A percentile compares a stretch with the other conserved stretches of the same genome.
These are phyloP conservation scores for Boletus huronensis DNA, from an alignment of 768 basidiomycete genomes.

Conservation along the genomic window DNA sequence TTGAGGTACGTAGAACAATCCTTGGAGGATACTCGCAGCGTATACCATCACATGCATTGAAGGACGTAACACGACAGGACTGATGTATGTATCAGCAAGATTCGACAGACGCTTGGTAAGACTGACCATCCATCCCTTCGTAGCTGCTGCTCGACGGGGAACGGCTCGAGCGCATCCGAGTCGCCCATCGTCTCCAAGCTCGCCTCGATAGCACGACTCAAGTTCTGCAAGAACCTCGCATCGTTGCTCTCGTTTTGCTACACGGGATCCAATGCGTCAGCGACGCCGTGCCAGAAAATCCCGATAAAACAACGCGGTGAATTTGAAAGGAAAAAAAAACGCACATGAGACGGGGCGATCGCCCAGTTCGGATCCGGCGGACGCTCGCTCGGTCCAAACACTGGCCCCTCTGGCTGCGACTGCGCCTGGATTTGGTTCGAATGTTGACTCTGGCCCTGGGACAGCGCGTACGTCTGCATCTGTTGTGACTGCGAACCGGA, in stretches of 20 bases:
- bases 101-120: not conserved
- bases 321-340: not conserved
- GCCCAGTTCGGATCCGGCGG: slow-evolving; percentile 67
- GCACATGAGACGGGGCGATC: slow-evolving; percentile 65
- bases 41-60: slow-evolving; percentile 49
- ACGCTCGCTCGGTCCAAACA: slow-evolving; percentile 58
- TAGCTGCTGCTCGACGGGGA: slow-evolving; percentile 49
- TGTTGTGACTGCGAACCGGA: slow-evolving; percentile 22
- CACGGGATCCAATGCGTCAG: not conserved
- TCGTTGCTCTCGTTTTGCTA: slow-evolving; percentile 36
- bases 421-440: not conserved
- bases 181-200: slow-evolving; percentile 54
- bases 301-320: not conserved
- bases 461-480: slow-evolving; percentile 11
- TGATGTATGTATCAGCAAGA: slow-evolving; percentile 25
- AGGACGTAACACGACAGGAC: slow-evolving; percentile 71
- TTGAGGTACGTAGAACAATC: slow-evolving; percentile 69
- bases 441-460: not conserved
- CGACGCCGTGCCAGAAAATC: not conserved
- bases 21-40: slow-evolving; percentile 53
- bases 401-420: slow-evolving; percentile 33
- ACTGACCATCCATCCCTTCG: slow-evolving; percentile 59
- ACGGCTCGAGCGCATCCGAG: slow-evolving; percentile 47
- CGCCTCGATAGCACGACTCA: slow-evolving; percentile 70
- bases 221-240: slow-evolving; percentile 54